Evolutionary conservation across 768 basidiomycete species (phyloP).

Genomic region (Coprinopsis marcescibilis): DNA sequence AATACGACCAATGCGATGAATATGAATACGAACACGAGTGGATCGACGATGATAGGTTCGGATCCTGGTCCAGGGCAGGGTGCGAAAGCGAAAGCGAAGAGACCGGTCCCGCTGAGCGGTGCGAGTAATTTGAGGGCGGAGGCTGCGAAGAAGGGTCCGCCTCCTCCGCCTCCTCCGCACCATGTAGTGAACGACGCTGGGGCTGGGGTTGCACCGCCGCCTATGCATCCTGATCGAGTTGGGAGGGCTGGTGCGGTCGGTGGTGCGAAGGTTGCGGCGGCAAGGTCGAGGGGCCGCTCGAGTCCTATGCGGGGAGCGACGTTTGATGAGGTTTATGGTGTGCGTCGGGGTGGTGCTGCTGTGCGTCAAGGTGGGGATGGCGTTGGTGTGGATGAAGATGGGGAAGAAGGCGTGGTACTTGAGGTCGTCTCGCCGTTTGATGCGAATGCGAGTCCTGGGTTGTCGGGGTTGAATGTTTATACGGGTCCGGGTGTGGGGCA

Average conservation of each 20-base stretch:
- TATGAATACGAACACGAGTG: neutral
- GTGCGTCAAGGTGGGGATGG: too few species aligned
- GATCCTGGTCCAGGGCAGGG: too few species aligned
- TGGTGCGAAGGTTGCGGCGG: neutral
- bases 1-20: neutral
- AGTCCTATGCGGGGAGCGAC: neutral
- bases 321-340: neutral
- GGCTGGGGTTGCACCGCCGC: conserved; percentile 27
- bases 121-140: neutral
- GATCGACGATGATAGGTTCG: too few species aligned
- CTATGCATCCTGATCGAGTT: conserved; percentile 53
- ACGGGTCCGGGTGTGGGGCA: too few species aligned
- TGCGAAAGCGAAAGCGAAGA: neutral
- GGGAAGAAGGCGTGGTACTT: too few species aligned
- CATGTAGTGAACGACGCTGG: too few species aligned
- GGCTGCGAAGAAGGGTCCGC: neutral
- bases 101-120: neutral
- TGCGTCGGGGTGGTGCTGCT: too few species aligned
- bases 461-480: too few species aligned
- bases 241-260: neutral
- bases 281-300: neutral
- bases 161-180: neutral
- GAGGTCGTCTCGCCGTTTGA: too few species aligned
- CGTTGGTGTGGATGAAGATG: too few species aligned
- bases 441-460: too few species aligned